phyloP scores from a whole-genome alignment of 2,329 filamentous ascomycete genomes.

The Boeremia lycopersici region DNA sequence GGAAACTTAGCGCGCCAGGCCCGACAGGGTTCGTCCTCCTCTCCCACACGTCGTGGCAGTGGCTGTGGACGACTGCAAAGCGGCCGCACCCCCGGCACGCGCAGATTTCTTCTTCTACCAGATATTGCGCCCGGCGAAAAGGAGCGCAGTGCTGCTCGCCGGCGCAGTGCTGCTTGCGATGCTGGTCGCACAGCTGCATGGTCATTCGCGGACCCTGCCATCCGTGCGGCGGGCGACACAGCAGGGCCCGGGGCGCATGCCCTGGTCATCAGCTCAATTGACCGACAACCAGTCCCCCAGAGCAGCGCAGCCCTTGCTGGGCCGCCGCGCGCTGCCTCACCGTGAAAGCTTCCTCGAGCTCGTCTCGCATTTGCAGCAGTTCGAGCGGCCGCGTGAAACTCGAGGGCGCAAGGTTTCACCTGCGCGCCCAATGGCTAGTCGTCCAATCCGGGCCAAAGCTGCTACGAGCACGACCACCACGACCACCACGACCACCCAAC shows the following conservation, averaged over 20 bases:
- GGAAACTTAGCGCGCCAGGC: slow-evolving; percentile 4
- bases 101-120: not conserved
- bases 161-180: too few relatives aligned
- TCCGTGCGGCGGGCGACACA: not conserved
- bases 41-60: slow-evolving; percentile 2
- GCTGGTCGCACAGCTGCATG: not conserved
- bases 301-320: too few relatives aligned
- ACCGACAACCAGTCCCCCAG: not conserved
- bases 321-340: not conserved
- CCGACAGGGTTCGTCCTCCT: slow-evolving; percentile 4
- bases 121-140: not conserved
- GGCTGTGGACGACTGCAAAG: not conserved
- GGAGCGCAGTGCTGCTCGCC: too few relatives aligned
- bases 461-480: slow-evolving; percentile 1
- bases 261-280: slow-evolving; percentile 9
- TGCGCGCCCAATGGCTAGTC: not conserved
- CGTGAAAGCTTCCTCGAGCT: slow-evolving; percentile 2
- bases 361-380: slow-evolving; percentile 24
- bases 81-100: not conserved
- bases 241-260: not conserved
- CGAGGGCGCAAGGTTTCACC: slow-evolving; percentile 15
- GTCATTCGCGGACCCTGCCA: not conserved
- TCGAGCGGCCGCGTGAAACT: slow-evolving; percentile 9
- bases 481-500: slow-evolving; percentile 7
- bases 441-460: not conserved